phyloP scores from a whole-genome alignment of 2,329 filamentous ascomycete species.

The Pseudopithomyces maydicus region DNA sequence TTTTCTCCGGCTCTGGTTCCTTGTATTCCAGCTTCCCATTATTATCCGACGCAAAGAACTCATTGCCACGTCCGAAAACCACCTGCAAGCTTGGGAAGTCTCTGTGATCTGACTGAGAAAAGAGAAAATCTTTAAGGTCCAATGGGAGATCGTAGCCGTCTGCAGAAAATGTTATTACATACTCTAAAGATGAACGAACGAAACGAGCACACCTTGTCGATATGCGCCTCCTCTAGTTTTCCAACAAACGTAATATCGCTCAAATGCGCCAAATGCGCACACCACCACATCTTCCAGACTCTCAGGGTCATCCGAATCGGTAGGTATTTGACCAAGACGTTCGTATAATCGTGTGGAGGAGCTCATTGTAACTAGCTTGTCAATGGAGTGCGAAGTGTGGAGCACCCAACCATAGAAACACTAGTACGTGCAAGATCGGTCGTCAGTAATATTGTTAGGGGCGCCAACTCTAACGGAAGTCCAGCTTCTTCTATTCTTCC shows the following conservation, averaged over 20 bases:
- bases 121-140: constrained; percentile 41
- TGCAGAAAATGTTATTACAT: constrained; percentile 13
- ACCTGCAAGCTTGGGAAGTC: constrained; percentile 45
- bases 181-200: neutral
- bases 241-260: constrained; percentile 49
- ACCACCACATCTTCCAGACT: constrained; percentile 46
- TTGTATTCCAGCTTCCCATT: constrained; percentile 45
- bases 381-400: neutral
- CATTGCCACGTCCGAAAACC: constrained; percentile 45
- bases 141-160: constrained; percentile 44
- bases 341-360: constrained; percentile 38
- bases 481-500: neutral
- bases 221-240: constrained; percentile 41
- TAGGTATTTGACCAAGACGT: constrained; percentile 37
- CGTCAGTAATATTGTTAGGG: neutral
- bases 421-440: neutral
- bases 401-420: too few relatives aligned
- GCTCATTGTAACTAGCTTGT: constrained; percentile 22
- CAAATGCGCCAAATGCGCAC: constrained; percentile 47
- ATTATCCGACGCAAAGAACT: constrained; percentile 48
- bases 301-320: constrained; percentile 35
- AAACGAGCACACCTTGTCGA: constrained; percentile 36
- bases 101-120: constrained; percentile 34
- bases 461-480: neutral
- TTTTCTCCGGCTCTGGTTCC: constrained; percentile 36